Conservation (phyloP, 2,329 filamentous ascomycete species). For the Passalora sequoiae region DNA sequence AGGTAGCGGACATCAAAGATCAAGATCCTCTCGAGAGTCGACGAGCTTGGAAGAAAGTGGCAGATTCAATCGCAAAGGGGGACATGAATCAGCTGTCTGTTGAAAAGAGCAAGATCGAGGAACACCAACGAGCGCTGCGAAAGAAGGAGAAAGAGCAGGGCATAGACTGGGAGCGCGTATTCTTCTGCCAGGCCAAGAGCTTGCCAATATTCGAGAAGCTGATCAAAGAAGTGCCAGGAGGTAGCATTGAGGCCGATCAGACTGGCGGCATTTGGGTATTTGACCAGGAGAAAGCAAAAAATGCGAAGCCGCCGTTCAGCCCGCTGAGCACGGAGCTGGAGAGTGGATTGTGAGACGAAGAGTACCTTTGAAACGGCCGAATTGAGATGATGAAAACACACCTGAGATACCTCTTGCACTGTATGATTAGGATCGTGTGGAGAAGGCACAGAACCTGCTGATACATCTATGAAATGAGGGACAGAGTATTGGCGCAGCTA, state of each 20-base stretch:
- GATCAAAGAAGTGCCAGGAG: conserved; percentile 40
- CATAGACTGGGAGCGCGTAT: conserved; percentile 73
- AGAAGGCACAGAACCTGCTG: not conserved
- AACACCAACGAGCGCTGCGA: conserved; percentile 73
- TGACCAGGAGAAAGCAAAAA: conserved; percentile 49
- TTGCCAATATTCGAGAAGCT: conserved; percentile 46
- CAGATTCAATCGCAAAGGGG: conserved; percentile 69
- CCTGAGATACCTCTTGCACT: not conserved
- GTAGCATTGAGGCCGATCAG: conserved; percentile 54
- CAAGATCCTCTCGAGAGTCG: conserved; percentile 86
- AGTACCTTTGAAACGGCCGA: not conserved
- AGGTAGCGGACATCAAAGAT: conserved; percentile 64
- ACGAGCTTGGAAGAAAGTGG: conserved; percentile 82
- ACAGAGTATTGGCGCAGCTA: no score
- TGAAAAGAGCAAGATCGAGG: conserved; percentile 87
- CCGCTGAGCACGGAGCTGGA: conserved; percentile 25
- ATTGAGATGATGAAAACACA: not conserved
- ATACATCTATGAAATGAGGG: no score
- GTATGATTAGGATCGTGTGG: not conserved
- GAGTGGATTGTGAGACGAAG: conserved; percentile 18
- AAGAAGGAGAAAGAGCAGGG: conserved; percentile 70
- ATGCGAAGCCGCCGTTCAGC: conserved; percentile 30
- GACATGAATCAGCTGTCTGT: conserved; percentile 75
- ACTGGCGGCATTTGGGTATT: conserved; percentile 68
- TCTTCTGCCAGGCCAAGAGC: conserved; percentile 56